Percentiles rank a stretch among this genome's conserved stretches.
Evolutionary conservation across 2,329 filamentous ascomycete species (phyloP).

Genomic region (Emmonsia crescens): DNA sequence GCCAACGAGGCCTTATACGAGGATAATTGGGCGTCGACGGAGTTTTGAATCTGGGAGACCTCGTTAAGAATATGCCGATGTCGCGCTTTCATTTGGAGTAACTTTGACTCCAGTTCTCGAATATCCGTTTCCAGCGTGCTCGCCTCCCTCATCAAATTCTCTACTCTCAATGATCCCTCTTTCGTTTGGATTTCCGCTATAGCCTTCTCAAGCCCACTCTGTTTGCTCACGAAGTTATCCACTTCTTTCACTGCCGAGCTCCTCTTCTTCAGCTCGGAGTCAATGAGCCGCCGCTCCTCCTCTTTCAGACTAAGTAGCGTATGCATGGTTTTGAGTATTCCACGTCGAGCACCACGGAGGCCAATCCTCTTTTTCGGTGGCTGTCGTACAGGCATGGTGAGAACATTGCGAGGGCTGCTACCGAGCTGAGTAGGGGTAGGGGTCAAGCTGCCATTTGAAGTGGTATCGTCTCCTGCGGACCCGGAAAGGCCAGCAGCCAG

Average conservation of each 20-base stretch:
- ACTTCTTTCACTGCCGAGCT: constrained; percentile 41
- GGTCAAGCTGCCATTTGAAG: constrained; percentile 37
- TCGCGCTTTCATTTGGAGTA: constrained; percentile 45
- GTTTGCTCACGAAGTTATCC: constrained; percentile 41
- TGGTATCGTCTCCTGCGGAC: constrained; percentile 30
- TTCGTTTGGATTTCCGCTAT: constrained; percentile 40
- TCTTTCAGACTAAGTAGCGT: constrained; percentile 46
- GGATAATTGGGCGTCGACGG: constrained; percentile 47
- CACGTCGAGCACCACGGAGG: constrained; percentile 43
- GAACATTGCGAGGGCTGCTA: constrained; percentile 22
- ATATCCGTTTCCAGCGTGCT: constrained; percentile 46
- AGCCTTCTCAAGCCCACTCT: constrained; percentile 39
- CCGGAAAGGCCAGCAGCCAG: constrained; percentile 39
- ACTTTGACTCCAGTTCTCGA: constrained; percentile 43
- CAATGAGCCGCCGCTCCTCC: constrained; percentile 44
- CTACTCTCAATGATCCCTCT: constrained; percentile 34
- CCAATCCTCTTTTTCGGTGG: constrained; percentile 38
- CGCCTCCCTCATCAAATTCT: constrained; percentile 41
- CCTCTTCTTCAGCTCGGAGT: constrained; percentile 35
- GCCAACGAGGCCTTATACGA: constrained; percentile 47
- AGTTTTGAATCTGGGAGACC: constrained; percentile 45
- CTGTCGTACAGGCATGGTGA: constrained; percentile 30
- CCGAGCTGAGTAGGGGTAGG: constrained; percentile 19
- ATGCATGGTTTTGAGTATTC: constrained; percentile 47
- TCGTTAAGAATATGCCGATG: constrained; percentile 44